Conservation (phyloP, 2,329 filamentous ascomycete genomes). For the Phoma sp. region DNA sequence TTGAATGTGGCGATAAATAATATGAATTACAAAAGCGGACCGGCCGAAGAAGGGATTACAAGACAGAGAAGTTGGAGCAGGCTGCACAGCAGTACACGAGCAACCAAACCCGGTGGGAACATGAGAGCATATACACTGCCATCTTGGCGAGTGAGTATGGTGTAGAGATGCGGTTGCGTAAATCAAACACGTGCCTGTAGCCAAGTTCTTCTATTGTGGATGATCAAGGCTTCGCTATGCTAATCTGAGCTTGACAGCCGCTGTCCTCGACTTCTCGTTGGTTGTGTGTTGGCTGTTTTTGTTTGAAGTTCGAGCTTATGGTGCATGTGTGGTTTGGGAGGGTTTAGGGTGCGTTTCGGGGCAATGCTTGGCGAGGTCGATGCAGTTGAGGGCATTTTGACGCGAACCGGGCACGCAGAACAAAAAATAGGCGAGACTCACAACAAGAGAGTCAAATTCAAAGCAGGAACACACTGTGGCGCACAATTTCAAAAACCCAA, state of each 20-base stretch:
- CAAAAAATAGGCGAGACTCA: no score
- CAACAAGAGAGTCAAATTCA: no score
- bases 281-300: not conserved
- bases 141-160: not conserved
- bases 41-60: slow-evolving; percentile 26
- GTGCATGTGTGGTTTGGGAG: slow-evolving; percentile 33
- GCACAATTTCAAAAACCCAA: no score
- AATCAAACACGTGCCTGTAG: slow-evolving; percentile 16
- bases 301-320: slow-evolving; percentile 39
- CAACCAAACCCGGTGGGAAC: slow-evolving; percentile 10
- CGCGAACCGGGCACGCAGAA: not conserved
- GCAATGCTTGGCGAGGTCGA: slow-evolving; percentile 23
- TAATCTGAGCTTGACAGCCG: slow-evolving; percentile 25
- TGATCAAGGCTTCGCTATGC: slow-evolving; percentile 21
- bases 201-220: slow-evolving; percentile 10
- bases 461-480: no score
- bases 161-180: slow-evolving; percentile 2
- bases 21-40: slow-evolving; percentile 26
- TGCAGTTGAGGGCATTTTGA: not conserved
- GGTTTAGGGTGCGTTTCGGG: slow-evolving; percentile 35
- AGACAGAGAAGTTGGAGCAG: slow-evolving; percentile 4
- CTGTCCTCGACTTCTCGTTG: not conserved
- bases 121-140: slow-evolving; percentile 3
- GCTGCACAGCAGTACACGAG: slow-evolving; percentile 12
- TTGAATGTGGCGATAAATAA: not conserved